Evolutionary conservation across 139 green algal species (phyloP).

Genomic region (Deuterostichococcus epilithicus): DNA sequence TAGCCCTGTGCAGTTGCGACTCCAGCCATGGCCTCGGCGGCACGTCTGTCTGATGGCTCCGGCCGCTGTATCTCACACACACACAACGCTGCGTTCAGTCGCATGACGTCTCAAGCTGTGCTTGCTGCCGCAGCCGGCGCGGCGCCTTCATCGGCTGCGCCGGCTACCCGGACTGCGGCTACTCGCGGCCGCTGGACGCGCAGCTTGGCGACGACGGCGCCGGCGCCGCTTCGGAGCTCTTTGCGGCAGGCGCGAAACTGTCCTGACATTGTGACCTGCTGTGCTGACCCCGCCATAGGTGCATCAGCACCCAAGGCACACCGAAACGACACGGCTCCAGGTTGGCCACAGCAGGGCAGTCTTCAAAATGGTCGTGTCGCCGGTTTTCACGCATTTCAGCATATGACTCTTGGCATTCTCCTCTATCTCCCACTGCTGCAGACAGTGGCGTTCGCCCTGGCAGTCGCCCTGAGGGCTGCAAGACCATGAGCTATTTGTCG

Average conservation of each 20-base stretch:
- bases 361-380: no score
- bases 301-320: slow-evolving; percentile 6
- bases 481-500: no score
- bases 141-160: slow-evolving; percentile 56
- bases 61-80: no score
- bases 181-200: slow-evolving; percentile 27
- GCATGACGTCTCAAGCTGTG: no score
- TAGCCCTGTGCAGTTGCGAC: no score
- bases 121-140: slow-evolving; percentile 23
- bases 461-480: neutral
- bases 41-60: no score
- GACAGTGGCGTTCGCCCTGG: neutral
- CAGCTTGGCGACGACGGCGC: neutral
- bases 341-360: no score
- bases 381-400: no score
- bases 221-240: neutral
- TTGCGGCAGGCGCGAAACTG: neutral
- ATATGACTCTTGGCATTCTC: neutral
- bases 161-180: slow-evolving; percentile 45
- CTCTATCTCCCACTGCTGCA: neutral
- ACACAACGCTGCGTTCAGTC: no score
- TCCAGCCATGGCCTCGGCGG: no score
- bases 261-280: slow-evolving; percentile 1
- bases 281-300: neutral
- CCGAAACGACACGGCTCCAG: slow-evolving; percentile 1